Conservation (phyloP, 306 rosid genomes). For the Prunus kanzakura region DNA sequence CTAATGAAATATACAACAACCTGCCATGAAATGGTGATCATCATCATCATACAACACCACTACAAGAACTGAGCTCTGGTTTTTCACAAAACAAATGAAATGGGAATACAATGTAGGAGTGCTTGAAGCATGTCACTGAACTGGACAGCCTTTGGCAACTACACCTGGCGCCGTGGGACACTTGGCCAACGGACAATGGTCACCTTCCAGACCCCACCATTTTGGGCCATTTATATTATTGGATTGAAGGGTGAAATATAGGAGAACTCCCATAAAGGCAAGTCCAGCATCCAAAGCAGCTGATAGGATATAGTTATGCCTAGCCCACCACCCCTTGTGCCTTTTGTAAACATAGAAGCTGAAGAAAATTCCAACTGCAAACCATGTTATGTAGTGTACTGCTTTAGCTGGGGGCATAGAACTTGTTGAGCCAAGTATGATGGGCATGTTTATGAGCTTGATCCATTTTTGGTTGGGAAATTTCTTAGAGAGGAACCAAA, state of each 20-base stretch:
- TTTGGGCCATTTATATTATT: constrained; percentile 29
- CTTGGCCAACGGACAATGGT: constrained; percentile 51
- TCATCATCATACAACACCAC: too few relatives aligned
- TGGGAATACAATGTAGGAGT: too few relatives aligned
- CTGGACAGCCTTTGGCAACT: constrained; percentile 46
- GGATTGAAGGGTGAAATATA: constrained; percentile 52
- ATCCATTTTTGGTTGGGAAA: constrained; percentile 32
- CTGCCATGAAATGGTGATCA: too few relatives aligned
- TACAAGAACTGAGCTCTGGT: too few relatives aligned
- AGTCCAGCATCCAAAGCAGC: constrained; percentile 59
- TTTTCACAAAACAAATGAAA: too few relatives aligned
- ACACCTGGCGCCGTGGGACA: constrained; percentile 71
- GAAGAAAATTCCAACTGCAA: constrained; percentile 24
- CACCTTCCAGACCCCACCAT: constrained; percentile 68
- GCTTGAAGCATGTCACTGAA: constrained; percentile 23
- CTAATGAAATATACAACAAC: too few relatives aligned
- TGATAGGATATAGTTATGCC: constrained; percentile 58
- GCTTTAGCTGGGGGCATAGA: constrained; percentile 21
- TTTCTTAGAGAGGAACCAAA: constrained; percentile 25
- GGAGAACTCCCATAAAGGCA: constrained; percentile 43
- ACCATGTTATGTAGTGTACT: constrained; percentile 16
- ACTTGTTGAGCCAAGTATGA: constrained; percentile 14
- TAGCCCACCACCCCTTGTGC: constrained; percentile 46
- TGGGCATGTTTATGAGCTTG: constrained; percentile 31
- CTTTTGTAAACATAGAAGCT: constrained; percentile 16